These are phyloP conservation scores for Torulaspora globosa DNA, from an alignment of 1,139 yeast genomes.

Conservation along the genomic window DNA sequence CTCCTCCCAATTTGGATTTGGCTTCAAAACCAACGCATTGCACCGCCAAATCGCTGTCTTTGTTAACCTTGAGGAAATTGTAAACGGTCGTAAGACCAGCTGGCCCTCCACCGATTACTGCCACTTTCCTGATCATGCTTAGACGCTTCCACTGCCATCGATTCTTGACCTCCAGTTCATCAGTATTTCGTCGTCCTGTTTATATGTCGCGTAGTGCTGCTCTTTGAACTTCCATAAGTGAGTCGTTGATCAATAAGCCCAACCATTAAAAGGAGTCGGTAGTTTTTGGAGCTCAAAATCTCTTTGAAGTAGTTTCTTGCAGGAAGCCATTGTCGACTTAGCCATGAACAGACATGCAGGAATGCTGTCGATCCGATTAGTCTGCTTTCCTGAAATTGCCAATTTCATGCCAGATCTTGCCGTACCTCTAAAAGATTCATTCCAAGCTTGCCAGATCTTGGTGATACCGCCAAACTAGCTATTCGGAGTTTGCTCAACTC, in stretches of 20 bases:
- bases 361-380: neutral
- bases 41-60: slow-evolving; percentile 7
- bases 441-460: no score
- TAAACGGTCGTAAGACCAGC: slow-evolving; percentile 37
- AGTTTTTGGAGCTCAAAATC: neutral
- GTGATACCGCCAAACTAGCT: no score
- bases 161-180: neutral
- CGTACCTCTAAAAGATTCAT: no score
- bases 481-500: no score
- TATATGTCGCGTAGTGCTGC: slow-evolving; percentile 4
- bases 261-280: neutral
- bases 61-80: slow-evolving; percentile 29
- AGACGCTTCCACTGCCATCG: neutral
- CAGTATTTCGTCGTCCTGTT: neutral
- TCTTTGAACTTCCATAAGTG: slow-evolving; percentile 3
- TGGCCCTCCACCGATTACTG: slow-evolving; percentile 42
- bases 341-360: no score
- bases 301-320: neutral
- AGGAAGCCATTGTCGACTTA: no score
- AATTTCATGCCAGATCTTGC: no score
- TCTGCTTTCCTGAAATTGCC: no score
- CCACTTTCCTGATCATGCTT: slow-evolving; percentile 32
- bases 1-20: slow-evolving; percentile 39
- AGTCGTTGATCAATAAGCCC: neutral
- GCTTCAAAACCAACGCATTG: slow-evolving; percentile 41